Evolutionary conservation across 2,329 filamentous ascomycete species (phyloP), one percentile per base, ranked within the genome.

Genomic region (Thyridium curvatum): DNA sequence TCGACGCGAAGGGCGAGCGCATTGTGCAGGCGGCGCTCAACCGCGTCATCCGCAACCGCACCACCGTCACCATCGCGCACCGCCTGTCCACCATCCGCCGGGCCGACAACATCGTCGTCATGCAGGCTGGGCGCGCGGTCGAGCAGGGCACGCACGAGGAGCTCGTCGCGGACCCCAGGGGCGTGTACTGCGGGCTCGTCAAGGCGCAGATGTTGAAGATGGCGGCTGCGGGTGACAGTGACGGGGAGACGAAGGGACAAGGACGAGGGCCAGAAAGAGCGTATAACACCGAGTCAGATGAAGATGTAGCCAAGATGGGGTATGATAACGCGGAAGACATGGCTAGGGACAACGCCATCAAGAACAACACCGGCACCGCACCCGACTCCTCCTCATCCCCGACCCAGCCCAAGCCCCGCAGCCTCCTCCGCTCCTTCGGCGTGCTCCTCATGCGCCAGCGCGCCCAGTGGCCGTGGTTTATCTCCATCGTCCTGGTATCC

Each of bases 1-100:
- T 86, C 4, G 83, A 86, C 51, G 77, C 72, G 30, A 3, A 43
- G 32, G 61, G 50, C 44, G 74, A 78, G 57, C 69, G 74, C 54
- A 63, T 78, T n/a, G 74, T 79, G 4, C 76, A 90, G 57, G 67
- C 65, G 1, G 83, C 84, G 0, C 78, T 90, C 52, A 81, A 87
- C 64, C 68, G 68, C 32, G 79, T 77, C 0, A 71, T 70, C 4
- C 68, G 69, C 46, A 74, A 74, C 3, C 63, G 74, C 8, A 80
- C 86, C 2, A 86, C 85, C 44, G 68, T 93, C 3, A 84, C 84
- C 3, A 84, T 93, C 10, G 86, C 38, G 6, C 38, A 39, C 26
- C 38, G 38, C 3, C 34, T 41, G 12, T 34, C 33, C 18, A 41
- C 39, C 30, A 33, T 41, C 13, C 32, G 33, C 28, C 16, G 28